phyloP scores from a whole-genome alignment of 148 eudicot genomes.

The Camellia japonica region DNA sequence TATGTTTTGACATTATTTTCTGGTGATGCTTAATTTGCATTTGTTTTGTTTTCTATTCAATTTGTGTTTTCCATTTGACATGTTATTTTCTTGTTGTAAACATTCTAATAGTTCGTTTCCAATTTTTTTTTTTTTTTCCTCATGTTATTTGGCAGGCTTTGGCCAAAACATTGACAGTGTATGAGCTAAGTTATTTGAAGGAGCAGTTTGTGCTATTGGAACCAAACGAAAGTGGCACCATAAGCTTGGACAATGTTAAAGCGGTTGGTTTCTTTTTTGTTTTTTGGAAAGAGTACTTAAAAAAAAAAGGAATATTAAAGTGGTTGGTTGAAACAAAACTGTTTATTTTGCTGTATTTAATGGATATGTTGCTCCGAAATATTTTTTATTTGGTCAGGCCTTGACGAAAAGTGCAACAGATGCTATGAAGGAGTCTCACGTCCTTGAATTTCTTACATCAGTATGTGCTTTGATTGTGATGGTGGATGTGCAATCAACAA shows the following conservation, averaged over 20 bases:
- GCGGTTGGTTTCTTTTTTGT: slow-evolving; percentile 40
- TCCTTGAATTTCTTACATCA: slow-evolving; percentile 76
- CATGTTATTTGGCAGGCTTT: slow-evolving; percentile 62
- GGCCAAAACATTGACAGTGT: slow-evolving; percentile 82
- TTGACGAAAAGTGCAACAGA: slow-evolving; percentile 80
- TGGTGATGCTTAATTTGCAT: neutral
- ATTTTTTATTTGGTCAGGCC: slow-evolving; percentile 54
- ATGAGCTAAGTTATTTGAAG: slow-evolving; percentile 73
- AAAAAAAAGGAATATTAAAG: slow-evolving; percentile 38
- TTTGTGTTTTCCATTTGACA: neutral
- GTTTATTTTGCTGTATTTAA: neutral
- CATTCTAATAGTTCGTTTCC: neutral
- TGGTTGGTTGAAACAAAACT: slow-evolving; percentile 38
- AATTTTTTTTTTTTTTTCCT: neutral
- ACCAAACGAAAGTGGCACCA: slow-evolving; percentile 80
- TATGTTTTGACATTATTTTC: neutral
- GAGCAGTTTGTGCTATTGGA: slow-evolving; percentile 78
- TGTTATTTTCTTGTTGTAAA: neutral
- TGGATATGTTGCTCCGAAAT: neutral
- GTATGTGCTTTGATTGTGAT: slow-evolving; percentile 37
- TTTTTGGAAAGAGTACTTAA: no score
- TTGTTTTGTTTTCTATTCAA: neutral
- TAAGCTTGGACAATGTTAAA: slow-evolving; percentile 83
- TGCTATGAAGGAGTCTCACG: slow-evolving; percentile 92
- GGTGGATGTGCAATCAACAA: neutral